Conservation (phyloP, 1,284 basidiomycete species). For the Boletellus deceptivus region DNA sequence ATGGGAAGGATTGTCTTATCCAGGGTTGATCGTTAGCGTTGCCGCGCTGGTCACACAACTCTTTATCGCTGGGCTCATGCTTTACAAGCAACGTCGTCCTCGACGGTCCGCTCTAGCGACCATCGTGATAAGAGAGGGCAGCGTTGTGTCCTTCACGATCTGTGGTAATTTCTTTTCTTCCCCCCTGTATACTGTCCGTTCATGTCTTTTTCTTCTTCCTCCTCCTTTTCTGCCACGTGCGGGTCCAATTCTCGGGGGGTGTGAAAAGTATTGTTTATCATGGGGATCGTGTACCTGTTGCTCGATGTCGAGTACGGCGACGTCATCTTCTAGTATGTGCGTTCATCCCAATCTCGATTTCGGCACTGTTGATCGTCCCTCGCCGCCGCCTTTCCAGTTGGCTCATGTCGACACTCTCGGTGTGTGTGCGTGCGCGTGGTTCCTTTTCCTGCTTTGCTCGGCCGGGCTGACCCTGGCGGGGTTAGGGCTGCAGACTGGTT, state of each 20-base stretch:
- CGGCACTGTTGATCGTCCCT: not conserved
- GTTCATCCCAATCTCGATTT: not conserved
- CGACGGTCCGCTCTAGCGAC: not conserved
- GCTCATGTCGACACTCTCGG: conserved; percentile 8
- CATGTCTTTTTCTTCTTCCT: no score
- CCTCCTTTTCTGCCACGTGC: no score
- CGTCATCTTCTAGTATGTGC: conserved; percentile 15
- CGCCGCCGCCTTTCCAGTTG: conserved; percentile 1
- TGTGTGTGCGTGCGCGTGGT: conserved; percentile 3
- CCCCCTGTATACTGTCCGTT: not conserved
- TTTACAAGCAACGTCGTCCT: conserved; percentile 3
- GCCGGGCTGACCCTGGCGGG: no score
- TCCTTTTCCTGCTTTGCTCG: no score
- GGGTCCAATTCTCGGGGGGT: no score
- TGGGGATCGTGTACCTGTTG: conserved; percentile 3
- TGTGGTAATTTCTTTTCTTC: conserved; percentile 1
- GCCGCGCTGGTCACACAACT: conserved; percentile 4
- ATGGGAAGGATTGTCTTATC: not conserved
- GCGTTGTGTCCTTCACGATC: conserved; percentile 1
- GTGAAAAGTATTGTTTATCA: conserved; percentile 2
- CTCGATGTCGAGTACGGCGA: conserved; percentile 7
- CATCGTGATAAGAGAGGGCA: conserved; percentile 7
- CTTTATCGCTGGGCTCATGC: conserved; percentile 3
- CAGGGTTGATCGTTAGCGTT: not conserved
- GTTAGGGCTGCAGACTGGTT: conserved; percentile 10